These are phyloP conservation scores for Albatrellus ellisii DNA, from an alignment of 768 basidiomycete species.

Conservation along the genomic window DNA sequence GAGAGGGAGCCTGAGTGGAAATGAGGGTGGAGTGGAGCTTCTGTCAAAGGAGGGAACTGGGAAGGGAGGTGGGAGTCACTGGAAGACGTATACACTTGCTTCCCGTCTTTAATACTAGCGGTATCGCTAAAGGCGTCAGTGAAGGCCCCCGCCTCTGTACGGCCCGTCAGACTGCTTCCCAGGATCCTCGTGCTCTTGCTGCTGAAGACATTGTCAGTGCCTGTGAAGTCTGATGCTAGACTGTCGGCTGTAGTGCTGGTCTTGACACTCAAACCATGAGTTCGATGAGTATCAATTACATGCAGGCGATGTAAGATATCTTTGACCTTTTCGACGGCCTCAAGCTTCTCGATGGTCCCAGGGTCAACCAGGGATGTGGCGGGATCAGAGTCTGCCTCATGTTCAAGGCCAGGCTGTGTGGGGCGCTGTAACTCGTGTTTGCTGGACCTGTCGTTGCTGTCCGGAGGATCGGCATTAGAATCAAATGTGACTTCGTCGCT, in stretches of 20 bases:
- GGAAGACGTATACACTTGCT: constrained; percentile 38
- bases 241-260: too few species aligned
- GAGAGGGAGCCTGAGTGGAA: too few species aligned
- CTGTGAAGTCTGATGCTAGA: too few species aligned
- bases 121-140: constrained; percentile 10
- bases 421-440: constrained; percentile 15
- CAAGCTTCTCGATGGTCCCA: constrained; percentile 59
- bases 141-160: background rate
- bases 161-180: background rate
- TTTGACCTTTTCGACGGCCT: constrained; percentile 54
- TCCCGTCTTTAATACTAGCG: constrained; percentile 29
- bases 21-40: too few species aligned
- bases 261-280: constrained; percentile 26
- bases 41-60: too few species aligned
- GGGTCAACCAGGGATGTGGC: constrained; percentile 80
- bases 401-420: constrained; percentile 18
- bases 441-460: constrained; percentile 15
- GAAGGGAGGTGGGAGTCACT: too few species aligned
- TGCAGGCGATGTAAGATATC: constrained; percentile 53
- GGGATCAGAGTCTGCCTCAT: constrained; percentile 41
- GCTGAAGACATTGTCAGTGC: too few species aligned
- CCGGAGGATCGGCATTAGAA: constrained; percentile 5
- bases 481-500: constrained; percentile 1
- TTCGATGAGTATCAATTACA: constrained; percentile 58
- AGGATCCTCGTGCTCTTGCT: constrained; percentile 8